Evolutionary conservation across 2,329 filamentous ascomycete genomes (phyloP).

Genomic region (Fusarium torreyae): DNA sequence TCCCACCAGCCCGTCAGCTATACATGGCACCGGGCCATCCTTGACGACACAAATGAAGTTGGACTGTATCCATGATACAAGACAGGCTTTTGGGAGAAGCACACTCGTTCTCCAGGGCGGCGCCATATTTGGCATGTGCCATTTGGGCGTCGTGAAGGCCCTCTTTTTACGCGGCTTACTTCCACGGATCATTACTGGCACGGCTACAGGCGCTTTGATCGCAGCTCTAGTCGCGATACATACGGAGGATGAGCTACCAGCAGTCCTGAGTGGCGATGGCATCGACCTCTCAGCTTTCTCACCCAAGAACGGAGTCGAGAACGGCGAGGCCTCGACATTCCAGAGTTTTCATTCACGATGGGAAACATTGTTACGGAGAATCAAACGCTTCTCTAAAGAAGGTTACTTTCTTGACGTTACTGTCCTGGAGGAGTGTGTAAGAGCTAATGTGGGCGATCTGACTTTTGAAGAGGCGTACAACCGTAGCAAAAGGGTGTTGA

Average conservation of each 20-base stretch:
- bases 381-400: slow-evolving; percentile 78
- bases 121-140: slow-evolving; percentile 91
- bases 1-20: slow-evolving; percentile 66
- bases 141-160: slow-evolving; percentile 91
- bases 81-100: slow-evolving; percentile 89
- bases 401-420: slow-evolving; percentile 88
- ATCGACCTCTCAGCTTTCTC: slow-evolving; percentile 89
- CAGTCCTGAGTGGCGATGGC: slow-evolving; percentile 81
- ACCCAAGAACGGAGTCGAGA: slow-evolving; percentile 52
- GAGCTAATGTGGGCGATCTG: slow-evolving; percentile 87
- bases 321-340: slow-evolving; percentile 52
- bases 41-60: slow-evolving; percentile 84
- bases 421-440: slow-evolving; percentile 86
- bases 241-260: slow-evolving; percentile 85
- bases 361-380: slow-evolving; percentile 75
- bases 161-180: slow-evolving; percentile 84
- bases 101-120: slow-evolving; percentile 91
- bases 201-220: slow-evolving; percentile 90
- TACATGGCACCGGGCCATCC: slow-evolving; percentile 56
- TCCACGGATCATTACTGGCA: slow-evolving; percentile 92
- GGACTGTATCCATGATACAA: slow-evolving; percentile 87
- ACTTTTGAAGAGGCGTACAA: slow-evolving; percentile 95
- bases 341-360: slow-evolving; percentile 61
- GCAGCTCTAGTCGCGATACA: slow-evolving; percentile 90
- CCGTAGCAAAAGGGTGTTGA: slow-evolving; percentile 87